Percentiles rank a stretch among this genome's conserved stretches.
Evolutionary conservation across 1,139 yeast genomes (phyloP).

Genomic region (Cylindricascospora bacillispora): DNA sequence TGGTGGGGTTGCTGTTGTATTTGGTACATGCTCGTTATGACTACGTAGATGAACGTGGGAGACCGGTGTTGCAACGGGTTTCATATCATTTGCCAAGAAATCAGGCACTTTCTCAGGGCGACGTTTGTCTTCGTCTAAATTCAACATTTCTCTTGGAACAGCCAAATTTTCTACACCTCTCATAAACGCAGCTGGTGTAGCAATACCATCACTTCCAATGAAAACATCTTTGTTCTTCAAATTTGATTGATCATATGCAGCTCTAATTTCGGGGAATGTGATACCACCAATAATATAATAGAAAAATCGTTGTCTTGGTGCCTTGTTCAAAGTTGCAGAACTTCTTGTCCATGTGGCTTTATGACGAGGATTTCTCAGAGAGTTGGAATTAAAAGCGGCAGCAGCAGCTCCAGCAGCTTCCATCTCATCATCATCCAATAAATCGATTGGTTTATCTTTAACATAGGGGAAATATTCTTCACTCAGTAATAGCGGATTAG

Average conservation of each 20-base stretch:
- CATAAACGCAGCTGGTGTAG: conserved; percentile 48
- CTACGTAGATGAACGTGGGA: conserved; percentile 18
- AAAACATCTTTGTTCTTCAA: conserved; percentile 59
- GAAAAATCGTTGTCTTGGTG: conserved; percentile 59
- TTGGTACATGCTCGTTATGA: conserved; percentile 8
- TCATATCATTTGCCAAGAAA: conserved; percentile 17
- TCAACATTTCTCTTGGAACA: conserved; percentile 21
- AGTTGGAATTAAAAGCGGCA: conserved; percentile 27
- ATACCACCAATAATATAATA: conserved; percentile 85
- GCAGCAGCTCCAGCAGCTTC: conserved; percentile 26
- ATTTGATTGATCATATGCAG: conserved; percentile 58
- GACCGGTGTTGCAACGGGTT: conserved; percentile 15
- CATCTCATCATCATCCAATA: conserved; percentile 40
- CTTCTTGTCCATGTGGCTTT: conserved; percentile 73
- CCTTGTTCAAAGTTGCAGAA: conserved; percentile 15
- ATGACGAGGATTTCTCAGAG: conserved; percentile 62
- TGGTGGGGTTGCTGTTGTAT: conserved; percentile 5
- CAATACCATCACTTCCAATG: conserved; percentile 70
- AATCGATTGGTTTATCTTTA: conserved; percentile 53
- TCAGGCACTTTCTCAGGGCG: conserved; percentile 24
- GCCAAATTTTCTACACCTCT: conserved; percentile 30
- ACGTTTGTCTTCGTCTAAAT: conserved; percentile 21
- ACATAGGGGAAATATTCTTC: conserved; percentile 61
- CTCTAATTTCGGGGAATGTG: conserved; percentile 69
- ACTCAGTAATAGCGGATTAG: conserved; percentile 25